Evolutionary conservation across 495 filamentous ascomycete species (phyloP), one percentile per base, ranked within the genome.

Genomic region (Tuber borchii): DNA sequence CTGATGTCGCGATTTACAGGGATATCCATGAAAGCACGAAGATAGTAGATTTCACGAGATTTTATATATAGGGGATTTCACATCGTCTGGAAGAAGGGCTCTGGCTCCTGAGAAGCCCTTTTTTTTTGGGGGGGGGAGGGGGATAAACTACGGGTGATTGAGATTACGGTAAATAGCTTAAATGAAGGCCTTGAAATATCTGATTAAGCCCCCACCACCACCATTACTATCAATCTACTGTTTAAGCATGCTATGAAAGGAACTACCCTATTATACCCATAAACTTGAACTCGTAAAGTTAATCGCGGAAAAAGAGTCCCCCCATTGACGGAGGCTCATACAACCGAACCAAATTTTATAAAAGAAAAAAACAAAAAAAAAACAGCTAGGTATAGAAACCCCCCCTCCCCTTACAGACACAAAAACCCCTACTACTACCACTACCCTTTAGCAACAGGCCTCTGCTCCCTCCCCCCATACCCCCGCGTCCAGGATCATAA

Each of bases 401-500:
- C 22, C 22, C 22, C 20, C n/a, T n/a, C n/a, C n/a, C n/a, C n/a
- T n/a, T n/a, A n/a, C n/a, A n/a, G n/a, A n/a, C n/a, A n/a, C n/a
- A n/a, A n/a, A n/a, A n/a, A n/a, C n/a, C n/a, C n/a, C n/a, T n/a
- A n/a, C n/a, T n/a, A n/a, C n/a, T n/a, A n/a, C n/a, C n/a, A n/a
- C 56, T 65, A 65, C 56, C n/a, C 56, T 65, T 65, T 65, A 56
- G 78, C 72, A 73, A 44, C 43, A 20, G 78, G 78, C 20, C 81
- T 81, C 68, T 83, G 81, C 61, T 83, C 82, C 74, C 81, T 76
- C 40, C 81, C 82, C 56, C 91, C 91, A 82, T 89, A 93, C 31
- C 95, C 95, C 71, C 95, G 81, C 95, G 89, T 10, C 95, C 95
- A 26, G 96, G 94, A 81, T 99, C 95, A 82, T 91, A 98, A 84